Evolutionary conservation across 352 stramenopile genomes (phyloP), one percentile per base, ranked within the genome.

Genomic region (Phytopythium vexans): DNA sequence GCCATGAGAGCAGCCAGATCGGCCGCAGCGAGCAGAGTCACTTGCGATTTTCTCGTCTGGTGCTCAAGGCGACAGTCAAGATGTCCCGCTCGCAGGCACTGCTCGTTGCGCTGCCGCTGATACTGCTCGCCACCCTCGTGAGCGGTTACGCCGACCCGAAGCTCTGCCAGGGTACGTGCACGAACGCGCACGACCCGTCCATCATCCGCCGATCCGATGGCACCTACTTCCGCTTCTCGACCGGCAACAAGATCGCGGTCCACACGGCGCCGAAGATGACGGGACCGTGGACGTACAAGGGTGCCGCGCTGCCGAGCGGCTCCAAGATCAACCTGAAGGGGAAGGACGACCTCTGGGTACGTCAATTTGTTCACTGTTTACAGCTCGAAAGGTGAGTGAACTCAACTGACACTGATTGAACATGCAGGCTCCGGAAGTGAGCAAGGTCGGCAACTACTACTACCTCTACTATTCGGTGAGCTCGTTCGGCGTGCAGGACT

Each of bases 401-500:
- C 32, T 14, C 8, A n/a, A 31, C 37, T 38, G 45, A 34, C 3
- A 3, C 8, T n/a, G 16, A 39, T 12, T 36, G 12, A 11, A 39
- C 12, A 34, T 82, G 6, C 79, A 66, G 72, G 72, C 72, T 12
- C 72, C 71, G 3, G 69, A 81, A 6, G 72, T 86, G 8, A 45
- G 65, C 54, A 69, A 77, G 41, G 41, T 86, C 8, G 74, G 66
- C 9, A 58, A 79, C 49, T 63, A 46, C 34, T 86, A 79, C 67
- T 83, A 83, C 51, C 48, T 82, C 14, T 80, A 83, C 63, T 86
- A 82, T 58, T 72, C 72, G 5, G 74, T 86, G 9, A 81, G 72
- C 35, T 62, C 65, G 10, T 78, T 86, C 15, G 70, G 72, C 6
- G 53, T 52, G 2, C 64, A 86, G 41, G 65, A 42, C n/a, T 83